Evolutionary conservation across 768 basidiomycete species (phyloP), one percentile per base, ranked within the genome.

Genomic region (Mrakia blollopis): DNA sequence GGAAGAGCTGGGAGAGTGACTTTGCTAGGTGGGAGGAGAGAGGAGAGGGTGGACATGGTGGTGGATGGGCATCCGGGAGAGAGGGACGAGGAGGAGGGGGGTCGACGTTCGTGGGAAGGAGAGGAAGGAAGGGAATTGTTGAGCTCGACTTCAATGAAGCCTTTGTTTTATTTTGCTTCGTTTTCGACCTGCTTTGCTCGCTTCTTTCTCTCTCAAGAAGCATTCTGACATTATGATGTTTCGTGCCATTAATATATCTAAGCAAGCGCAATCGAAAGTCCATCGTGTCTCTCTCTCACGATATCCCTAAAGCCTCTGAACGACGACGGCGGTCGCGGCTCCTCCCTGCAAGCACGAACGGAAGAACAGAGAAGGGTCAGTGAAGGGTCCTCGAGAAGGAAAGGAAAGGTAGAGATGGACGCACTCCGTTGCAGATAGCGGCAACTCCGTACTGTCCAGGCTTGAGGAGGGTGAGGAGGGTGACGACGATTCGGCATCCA

Each of bases 391-490:
- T 8, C 35, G 16, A 32, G 3, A 18, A 37, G 25, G 21, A 30
- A 28, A 39, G 0, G 10, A 25, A n/a, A n/a, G 21, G 54, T 16
- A 78, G 75, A 72, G 75, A 21, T 79, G 7, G 78, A 87, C 93
- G 84, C 83, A 95, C 93, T 79, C 94, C 96, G 82, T 98, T 98
- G 88, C 96, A 98, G 80, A 98, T 91, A 83, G 91, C 94, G 54
- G 95, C 96, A 74, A 92, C 93, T 80, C 95, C 96, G 81, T 95
- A 97, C 85, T 98, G 87, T 54, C 95, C 95, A 3, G 90, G 84
- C 86, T 96, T 90, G 80, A 98, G 89, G n/a, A 91, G 89, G 83
- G 98, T 94, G 6, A 93, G 86, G 28, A 98, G 88, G 9, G 96
- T 92, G 37, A 98, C 95, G 69, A 98, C 87, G 85, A 98, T 98